Percentiles rank a stretch among this genome's conserved stretches.
These are phyloP conservation scores for Phyllosticta citriasiana DNA, from an alignment of 2,329 filamentous ascomycete species.

Conservation along the genomic window DNA sequence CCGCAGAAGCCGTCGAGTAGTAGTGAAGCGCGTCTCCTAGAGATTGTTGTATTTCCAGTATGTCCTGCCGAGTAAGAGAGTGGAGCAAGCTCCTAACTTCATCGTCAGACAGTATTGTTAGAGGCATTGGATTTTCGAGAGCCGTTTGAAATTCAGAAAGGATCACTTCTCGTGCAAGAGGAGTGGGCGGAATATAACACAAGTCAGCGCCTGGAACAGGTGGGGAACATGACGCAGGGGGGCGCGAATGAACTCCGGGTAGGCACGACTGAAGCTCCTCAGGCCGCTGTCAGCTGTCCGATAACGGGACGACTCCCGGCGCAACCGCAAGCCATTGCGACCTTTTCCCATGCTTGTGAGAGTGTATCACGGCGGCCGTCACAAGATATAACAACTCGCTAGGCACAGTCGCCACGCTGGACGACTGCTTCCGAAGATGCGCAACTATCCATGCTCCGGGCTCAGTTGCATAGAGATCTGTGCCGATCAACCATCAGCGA, in stretches of 20 bases:
- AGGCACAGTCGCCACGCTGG: too few relatives aligned
- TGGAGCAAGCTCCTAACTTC: constrained; percentile 48
- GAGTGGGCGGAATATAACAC: not conserved
- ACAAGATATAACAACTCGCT: too few relatives aligned
- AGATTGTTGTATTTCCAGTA: constrained; percentile 46
- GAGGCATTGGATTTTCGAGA: constrained; percentile 37
- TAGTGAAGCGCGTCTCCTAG: constrained; percentile 52
- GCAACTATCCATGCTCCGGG: too few relatives aligned
- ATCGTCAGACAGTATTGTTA: constrained; percentile 48
- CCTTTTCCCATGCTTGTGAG: not conserved
- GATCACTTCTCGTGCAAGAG: not conserved
- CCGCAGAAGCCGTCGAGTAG: constrained; percentile 54
- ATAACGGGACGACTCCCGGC: not conserved
- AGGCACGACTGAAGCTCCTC: not conserved
- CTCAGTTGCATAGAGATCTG: too few relatives aligned
- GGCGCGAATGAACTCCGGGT: not conserved
- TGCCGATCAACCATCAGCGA: too few relatives aligned
- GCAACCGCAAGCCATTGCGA: not conserved
- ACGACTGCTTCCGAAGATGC: too few relatives aligned
- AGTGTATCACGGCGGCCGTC: not conserved
- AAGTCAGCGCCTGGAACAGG: not conserved
- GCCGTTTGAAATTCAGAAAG: not conserved
- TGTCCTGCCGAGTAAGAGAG: constrained; percentile 46
- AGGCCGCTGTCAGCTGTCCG: not conserved
- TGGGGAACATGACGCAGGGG: not conserved